Evolutionary conservation across 345 rosid genomes (phyloP).

Genomic region (Hypericum perforatum): DNA sequence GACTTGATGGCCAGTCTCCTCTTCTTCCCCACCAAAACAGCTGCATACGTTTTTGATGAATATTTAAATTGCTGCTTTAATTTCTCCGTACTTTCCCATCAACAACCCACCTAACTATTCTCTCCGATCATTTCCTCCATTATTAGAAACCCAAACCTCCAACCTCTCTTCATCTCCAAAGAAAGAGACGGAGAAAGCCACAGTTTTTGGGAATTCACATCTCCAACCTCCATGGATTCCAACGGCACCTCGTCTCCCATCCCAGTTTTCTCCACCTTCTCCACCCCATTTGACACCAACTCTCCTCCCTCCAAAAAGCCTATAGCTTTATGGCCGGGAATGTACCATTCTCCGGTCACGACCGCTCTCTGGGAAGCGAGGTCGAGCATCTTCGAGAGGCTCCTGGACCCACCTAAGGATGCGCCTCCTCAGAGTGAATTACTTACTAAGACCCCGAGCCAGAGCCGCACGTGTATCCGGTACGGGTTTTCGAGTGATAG

Average conservation of each 20-base stretch:
- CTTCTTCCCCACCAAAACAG: too few species aligned
- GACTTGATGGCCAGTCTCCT: too few species aligned
- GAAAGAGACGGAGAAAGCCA: background rate
- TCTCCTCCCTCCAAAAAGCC: conserved; percentile 34
- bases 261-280: conserved; percentile 57
- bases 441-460: conserved; percentile 46
- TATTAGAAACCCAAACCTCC: background rate
- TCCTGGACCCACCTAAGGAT: conserved; percentile 69
- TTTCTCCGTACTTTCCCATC: background rate
- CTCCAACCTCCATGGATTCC: conserved; percentile 11
- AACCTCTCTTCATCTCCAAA: background rate
- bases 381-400: conserved; percentile 58
- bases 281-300: conserved; percentile 34
- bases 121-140: background rate
- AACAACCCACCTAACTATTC: background rate
- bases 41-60: too few species aligned
- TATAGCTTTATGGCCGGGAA: conserved; percentile 77
- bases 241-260: conserved; percentile 32
- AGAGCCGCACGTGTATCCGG: conserved; percentile 55
- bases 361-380: conserved; percentile 75
- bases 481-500: conserved; percentile 62
- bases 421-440: conserved; percentile 78
- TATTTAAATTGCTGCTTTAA: too few species aligned
- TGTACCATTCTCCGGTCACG: conserved; percentile 80
- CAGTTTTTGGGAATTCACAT: background rate